Percentiles rank a stretch among this genome's conserved stretches.
phyloP scores from a whole-genome alignment of 768 basidiomycete genomes.

The Auricularia sp. region DNA sequence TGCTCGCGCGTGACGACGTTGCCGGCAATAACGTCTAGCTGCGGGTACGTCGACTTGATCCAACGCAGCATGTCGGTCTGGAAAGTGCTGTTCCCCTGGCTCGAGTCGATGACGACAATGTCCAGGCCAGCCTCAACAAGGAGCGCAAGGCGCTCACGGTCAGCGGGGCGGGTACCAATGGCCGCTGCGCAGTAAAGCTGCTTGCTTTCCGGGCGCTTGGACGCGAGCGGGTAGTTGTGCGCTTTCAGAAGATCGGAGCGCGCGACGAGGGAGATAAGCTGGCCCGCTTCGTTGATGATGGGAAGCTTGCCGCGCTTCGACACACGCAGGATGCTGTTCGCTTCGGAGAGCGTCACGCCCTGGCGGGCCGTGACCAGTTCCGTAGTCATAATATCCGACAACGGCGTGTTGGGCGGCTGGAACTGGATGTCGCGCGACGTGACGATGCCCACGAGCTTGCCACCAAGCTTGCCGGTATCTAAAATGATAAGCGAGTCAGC shows the following conservation, averaged over 20 bases:
- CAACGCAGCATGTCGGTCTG: constrained; percentile 91
- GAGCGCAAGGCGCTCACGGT: constrained; percentile 71
- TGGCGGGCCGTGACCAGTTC: constrained; percentile 75
- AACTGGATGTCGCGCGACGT: constrained; percentile 96
- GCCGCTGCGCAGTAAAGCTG: constrained; percentile 96
- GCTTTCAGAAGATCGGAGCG: constrained; percentile 97
- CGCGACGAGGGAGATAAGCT: constrained; percentile 76
- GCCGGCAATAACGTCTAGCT: constrained; percentile 88
- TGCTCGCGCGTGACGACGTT: constrained; percentile 98
- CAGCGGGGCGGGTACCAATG: constrained; percentile 83
- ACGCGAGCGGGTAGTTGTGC: constrained; percentile 90
- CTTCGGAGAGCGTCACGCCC: constrained; percentile 84
- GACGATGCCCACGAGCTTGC: constrained; percentile 92
- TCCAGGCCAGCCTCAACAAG: constrained; percentile 93
- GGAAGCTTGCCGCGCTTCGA: constrained; percentile 98
- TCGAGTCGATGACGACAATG: constrained; percentile 89
- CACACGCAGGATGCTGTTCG: constrained; percentile 88
- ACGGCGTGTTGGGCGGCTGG: constrained; percentile 50
- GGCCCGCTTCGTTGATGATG: constrained; percentile 55
- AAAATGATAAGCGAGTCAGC: constrained; percentile 16
- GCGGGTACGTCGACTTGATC: constrained; percentile 80
- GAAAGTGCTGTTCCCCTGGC: constrained; percentile 90
- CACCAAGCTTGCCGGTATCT: constrained; percentile 83
- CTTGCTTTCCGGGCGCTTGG: constrained; percentile 82
- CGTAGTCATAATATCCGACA: constrained; percentile 83